Percentiles rank a stretch among this genome's conserved stretches.
Conservation (phyloP, 306 rosid species). For the Nissolia schottii region DNA sequence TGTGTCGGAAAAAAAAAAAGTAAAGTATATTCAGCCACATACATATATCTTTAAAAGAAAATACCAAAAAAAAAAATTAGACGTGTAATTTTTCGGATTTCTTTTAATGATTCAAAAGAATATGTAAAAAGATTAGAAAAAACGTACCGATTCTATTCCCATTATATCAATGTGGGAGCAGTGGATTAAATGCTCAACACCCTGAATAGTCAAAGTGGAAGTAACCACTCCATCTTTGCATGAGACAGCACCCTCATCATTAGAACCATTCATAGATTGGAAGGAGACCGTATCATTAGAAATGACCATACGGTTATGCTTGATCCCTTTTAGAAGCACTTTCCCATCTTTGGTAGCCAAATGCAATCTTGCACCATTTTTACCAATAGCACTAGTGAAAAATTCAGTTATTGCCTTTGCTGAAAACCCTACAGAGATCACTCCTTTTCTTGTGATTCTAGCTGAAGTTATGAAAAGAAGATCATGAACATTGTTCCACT, state of each 20-base stretch:
- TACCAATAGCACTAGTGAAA: slow-evolving; percentile 15
- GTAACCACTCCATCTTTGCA: slow-evolving; percentile 27
- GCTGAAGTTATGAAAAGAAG: slow-evolving; percentile 34
- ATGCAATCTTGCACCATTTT: slow-evolving; percentile 28
- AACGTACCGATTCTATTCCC: slow-evolving; percentile 43
- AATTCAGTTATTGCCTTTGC: slow-evolving; percentile 15
- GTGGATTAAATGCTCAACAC: slow-evolving; percentile 15
- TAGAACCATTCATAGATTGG: slow-evolving; percentile 18
- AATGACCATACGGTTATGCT: slow-evolving; percentile 15
- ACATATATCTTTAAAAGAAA: too few species aligned
- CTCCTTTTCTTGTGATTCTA: slow-evolving; percentile 27
- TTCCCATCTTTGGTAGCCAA: slow-evolving; percentile 41
- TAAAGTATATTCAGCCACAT: too few species aligned
- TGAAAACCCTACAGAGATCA: slow-evolving; percentile 42
- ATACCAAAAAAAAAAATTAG: not conserved
- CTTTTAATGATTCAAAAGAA: not conserved
- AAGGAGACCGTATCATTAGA: slow-evolving; percentile 22
- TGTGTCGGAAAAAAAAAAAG: too few species aligned
- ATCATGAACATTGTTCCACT: slow-evolving; percentile 27
- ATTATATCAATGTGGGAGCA: slow-evolving; percentile 41
- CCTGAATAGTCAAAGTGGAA: slow-evolving; percentile 32
- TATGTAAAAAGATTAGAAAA: not conserved
- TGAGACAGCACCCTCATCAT: slow-evolving; percentile 28
- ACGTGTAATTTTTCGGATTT: not conserved
- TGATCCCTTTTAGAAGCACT: slow-evolving; percentile 35